These are phyloP conservation scores for Amanita pseudoporphyria DNA, from an alignment of 768 basidiomycete species.

Conservation along the genomic window DNA sequence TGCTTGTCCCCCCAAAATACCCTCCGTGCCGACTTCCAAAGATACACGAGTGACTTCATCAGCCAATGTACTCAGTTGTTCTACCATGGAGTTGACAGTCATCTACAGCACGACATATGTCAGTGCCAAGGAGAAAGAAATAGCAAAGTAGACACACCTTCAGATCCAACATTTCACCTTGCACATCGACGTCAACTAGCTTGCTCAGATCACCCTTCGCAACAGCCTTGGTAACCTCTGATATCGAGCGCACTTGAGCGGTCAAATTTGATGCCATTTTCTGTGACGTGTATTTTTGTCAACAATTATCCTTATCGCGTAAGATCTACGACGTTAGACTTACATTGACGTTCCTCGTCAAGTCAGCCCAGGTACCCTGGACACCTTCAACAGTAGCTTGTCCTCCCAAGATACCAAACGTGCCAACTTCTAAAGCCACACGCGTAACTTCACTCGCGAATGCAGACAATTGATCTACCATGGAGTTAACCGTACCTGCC, in stretches of 20 bases:
- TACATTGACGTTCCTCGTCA: slow-evolving; percentile 87
- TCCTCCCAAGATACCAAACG: slow-evolving; percentile 84
- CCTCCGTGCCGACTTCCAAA: slow-evolving; percentile 87
- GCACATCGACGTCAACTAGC: slow-evolving; percentile 84
- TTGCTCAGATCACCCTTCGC: slow-evolving; percentile 78
- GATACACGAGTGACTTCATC: slow-evolving; percentile 88
- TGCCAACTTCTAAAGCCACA: slow-evolving; percentile 84
- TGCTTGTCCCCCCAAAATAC: slow-evolving; percentile 91
- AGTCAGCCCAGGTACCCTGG: slow-evolving; percentile 87
- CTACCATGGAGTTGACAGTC: slow-evolving; percentile 86
- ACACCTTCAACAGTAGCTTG: slow-evolving; percentile 88
- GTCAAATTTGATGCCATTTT: slow-evolving; percentile 86
- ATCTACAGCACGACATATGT: slow-evolving; percentile 20
- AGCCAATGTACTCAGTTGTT: slow-evolving; percentile 62
- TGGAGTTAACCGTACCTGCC: slow-evolving; percentile 74
- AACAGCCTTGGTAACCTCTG: slow-evolving; percentile 83
- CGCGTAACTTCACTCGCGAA: slow-evolving; percentile 80
- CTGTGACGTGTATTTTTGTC: slow-evolving; percentile 21
- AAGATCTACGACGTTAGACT: slow-evolving; percentile 15
- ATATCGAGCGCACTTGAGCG: slow-evolving; percentile 85
- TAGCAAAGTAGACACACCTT: slow-evolving; percentile 23
- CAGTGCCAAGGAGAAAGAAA: background rate
- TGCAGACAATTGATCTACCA: slow-evolving; percentile 85
- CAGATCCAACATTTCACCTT: slow-evolving; percentile 88
- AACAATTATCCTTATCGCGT: background rate